Conservation (phyloP, 164 flowering plant genomes). For the Vitis vinifera region DNA sequence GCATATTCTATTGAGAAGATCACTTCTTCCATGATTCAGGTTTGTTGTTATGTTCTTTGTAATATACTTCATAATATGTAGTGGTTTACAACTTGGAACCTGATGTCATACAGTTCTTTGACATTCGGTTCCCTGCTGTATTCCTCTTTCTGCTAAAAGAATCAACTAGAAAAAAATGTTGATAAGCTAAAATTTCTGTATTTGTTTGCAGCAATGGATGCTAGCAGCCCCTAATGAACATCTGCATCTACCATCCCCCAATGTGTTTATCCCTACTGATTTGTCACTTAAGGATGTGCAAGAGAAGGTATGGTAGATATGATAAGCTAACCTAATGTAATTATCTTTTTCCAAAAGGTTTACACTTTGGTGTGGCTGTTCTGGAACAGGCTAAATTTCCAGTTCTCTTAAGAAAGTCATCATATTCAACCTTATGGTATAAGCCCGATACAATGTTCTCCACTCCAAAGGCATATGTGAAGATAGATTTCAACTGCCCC, state of each 20-base stretch:
- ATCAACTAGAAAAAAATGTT: too few relatives aligned
- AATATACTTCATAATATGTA: neutral
- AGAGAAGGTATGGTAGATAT: slow-evolving; percentile 45
- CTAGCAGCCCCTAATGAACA: slow-evolving; percentile 57
- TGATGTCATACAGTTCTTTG: too few relatives aligned
- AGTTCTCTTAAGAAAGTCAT: slow-evolving; percentile 60
- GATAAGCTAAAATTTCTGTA: neutral
- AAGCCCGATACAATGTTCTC: slow-evolving; percentile 83
- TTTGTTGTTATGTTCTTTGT: slow-evolving; percentile 22
- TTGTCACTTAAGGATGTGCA: slow-evolving; percentile 57
- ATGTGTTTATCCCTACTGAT: slow-evolving; percentile 88
- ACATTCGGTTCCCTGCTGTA: too few relatives aligned
- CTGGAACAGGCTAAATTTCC: slow-evolving; percentile 62
- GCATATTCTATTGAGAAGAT: slow-evolving; percentile 72
- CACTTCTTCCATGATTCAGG: slow-evolving; percentile 59
- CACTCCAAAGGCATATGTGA: slow-evolving; percentile 83
- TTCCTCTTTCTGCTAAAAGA: too few relatives aligned
- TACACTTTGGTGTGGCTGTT: slow-evolving; percentile 3
- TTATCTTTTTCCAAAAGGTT: neutral
- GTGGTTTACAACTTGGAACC: neutral
- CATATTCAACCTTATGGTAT: slow-evolving; percentile 80
- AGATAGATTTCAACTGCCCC: slow-evolving; percentile 85
- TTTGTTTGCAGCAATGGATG: slow-evolving; percentile 73
- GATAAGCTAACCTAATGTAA: neutral
- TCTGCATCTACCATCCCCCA: slow-evolving; percentile 74